A percentile compares a stretch with the other conserved stretches of the same genome.
Conservation (phyloP, 2,329 filamentous ascomycete species). For the Huntiella bhutanensis region DNA sequence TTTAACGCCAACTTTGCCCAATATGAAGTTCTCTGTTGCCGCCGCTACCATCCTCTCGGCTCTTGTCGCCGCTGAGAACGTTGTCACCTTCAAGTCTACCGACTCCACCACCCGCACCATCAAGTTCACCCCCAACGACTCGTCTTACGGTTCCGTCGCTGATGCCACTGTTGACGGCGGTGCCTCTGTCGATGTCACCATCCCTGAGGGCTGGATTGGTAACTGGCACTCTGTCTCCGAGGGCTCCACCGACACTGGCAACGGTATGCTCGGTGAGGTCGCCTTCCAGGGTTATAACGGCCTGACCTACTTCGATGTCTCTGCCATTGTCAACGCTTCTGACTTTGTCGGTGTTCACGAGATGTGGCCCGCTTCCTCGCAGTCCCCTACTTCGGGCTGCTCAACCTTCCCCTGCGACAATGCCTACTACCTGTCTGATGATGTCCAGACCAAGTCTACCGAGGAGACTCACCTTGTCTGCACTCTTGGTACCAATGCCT, state of each 20-base stretch:
- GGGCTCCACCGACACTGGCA: constrained; percentile 20
- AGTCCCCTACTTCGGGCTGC: constrained; percentile 30
- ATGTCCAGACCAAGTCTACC: constrained; percentile 36
- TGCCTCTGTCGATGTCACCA: constrained; percentile 22
- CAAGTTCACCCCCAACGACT: constrained; percentile 27
- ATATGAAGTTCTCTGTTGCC: constrained; percentile 12
- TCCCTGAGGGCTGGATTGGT: constrained; percentile 27
- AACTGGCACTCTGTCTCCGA: constrained; percentile 32
- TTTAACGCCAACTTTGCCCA: neutral
- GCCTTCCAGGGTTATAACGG: constrained; percentile 29
- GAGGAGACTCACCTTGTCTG: constrained; percentile 29
- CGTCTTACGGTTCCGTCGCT: constrained; percentile 19
- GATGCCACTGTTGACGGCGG: constrained; percentile 23
- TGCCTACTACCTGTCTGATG: constrained; percentile 33
- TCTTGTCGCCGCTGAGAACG: constrained; percentile 27
- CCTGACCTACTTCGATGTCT: constrained; percentile 38
- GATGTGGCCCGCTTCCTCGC: constrained; percentile 26
- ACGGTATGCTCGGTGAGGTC: constrained; percentile 35
- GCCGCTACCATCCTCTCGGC: constrained; percentile 28
- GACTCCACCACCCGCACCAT: constrained; percentile 31
- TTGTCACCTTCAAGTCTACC: constrained; percentile 39
- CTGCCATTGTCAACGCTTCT: constrained; percentile 33
- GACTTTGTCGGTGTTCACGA: constrained; percentile 34
- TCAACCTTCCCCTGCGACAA: constrained; percentile 32
- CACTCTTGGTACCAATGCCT: constrained; percentile 23